Conservation (phyloP, 1,284 basidiomycete species). For the Cryptococcus sp. region DNA sequence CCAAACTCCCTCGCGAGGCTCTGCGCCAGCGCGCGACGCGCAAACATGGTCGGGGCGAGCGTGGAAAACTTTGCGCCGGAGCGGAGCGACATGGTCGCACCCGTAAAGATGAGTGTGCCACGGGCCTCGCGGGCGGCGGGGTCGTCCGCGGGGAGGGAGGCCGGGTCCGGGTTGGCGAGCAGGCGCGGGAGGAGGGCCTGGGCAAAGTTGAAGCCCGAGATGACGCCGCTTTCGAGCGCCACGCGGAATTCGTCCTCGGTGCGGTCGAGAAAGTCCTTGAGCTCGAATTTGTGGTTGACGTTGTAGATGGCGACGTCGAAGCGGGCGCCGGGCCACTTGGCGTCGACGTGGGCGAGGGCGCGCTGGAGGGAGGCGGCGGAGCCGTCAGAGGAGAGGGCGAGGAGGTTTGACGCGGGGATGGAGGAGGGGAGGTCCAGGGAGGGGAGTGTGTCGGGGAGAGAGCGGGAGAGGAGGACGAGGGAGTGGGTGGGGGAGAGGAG, state of each 20-base stretch:
- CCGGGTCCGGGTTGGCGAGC: conserved; percentile 12
- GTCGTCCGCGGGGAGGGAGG: background rate
- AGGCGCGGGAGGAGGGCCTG: conserved; percentile 36
- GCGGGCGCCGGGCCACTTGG: conserved; percentile 31
- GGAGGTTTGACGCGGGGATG: conserved; percentile 22
- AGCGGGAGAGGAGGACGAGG: conserved; percentile 44
- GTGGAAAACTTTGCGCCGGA: conserved; percentile 34
- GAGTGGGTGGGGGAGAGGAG: conserved; percentile 39
- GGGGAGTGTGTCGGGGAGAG: conserved; percentile 34
- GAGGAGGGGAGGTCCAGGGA: conserved; percentile 23
- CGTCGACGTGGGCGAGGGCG: conserved; percentile 31
- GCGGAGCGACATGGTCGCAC: conserved; percentile 41
- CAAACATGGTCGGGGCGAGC: conserved; percentile 40
- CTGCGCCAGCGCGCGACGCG: conserved; percentile 37
- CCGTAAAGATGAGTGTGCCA: conserved; percentile 44
- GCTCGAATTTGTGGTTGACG: conserved; percentile 28
- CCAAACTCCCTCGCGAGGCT: conserved; percentile 50
- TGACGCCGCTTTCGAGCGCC: conserved; percentile 26
- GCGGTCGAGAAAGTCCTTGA: conserved; percentile 36
- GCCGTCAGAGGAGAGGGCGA: conserved; percentile 32
- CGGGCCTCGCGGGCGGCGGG: conserved; percentile 5
- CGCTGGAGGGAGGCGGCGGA: conserved; percentile 21
- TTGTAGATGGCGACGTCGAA: conserved; percentile 46
- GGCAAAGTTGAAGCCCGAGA: conserved; percentile 33
- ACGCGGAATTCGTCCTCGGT: conserved; percentile 26